Percentiles rank a stretch among this genome's conserved stretches.
Evolutionary conservation across 2,329 filamentous ascomycete genomes (phyloP).

Genomic region (Pseudogymnoascus sp.): DNA sequence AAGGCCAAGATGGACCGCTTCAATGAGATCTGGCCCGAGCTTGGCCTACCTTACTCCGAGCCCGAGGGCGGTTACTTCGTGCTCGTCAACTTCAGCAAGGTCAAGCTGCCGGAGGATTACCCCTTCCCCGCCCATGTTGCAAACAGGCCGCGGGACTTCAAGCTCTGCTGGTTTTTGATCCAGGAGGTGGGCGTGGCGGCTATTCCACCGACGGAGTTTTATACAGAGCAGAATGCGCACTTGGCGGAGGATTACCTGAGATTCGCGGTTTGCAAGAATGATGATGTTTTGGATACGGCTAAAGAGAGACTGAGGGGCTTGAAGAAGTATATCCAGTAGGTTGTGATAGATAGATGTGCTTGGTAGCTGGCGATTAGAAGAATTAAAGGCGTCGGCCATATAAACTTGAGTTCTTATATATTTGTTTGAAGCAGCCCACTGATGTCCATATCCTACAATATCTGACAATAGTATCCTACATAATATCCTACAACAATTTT

Average conservation of each 20-base stretch:
- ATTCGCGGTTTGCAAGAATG: constrained; percentile 94
- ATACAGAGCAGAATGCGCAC: constrained; percentile 74
- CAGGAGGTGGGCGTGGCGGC: constrained; percentile 93
- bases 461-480: neutral
- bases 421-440: neutral
- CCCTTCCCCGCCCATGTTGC: constrained; percentile 86
- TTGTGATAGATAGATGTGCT: neutral
- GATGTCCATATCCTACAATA: neutral
- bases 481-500: neutral
- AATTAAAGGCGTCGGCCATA: neutral
- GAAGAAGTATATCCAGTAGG: constrained; percentile 58
- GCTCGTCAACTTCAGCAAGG: constrained; percentile 84
- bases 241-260: constrained; percentile 89
- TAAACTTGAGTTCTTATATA: neutral
- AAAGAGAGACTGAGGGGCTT: constrained; percentile 68
- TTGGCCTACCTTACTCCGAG: constrained; percentile 58
- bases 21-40: constrained; percentile 72
- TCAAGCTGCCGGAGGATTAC: constrained; percentile 77
- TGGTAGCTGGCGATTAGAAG: neutral
- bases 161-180: constrained; percentile 93
- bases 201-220: constrained; percentile 96
- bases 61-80: constrained; percentile 98
- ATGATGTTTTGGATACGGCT: constrained; percentile 72
- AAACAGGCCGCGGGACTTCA: constrained; percentile 82
- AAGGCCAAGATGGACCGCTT: constrained; percentile 81